phyloP scores from a whole-genome alignment of 2,329 filamentous ascomycete genomes.

The Arthrobotrys conoides region DNA sequence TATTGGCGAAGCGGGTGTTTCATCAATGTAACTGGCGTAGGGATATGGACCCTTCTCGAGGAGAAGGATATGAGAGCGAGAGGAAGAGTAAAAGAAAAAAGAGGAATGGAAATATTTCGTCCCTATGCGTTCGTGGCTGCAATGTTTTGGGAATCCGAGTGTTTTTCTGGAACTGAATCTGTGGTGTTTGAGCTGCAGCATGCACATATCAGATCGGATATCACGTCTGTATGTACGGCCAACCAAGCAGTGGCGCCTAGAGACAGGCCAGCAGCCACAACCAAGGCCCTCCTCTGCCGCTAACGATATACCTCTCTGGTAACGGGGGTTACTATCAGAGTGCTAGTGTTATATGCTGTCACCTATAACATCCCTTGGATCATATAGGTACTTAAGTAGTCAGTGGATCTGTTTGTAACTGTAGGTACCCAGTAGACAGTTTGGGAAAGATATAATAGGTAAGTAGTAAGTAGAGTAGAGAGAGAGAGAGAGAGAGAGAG shows the following conservation, averaged over 20 bases:
- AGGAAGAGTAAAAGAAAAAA: constrained; percentile 5
- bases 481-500: too few species aligned
- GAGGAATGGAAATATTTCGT: constrained; percentile 10
- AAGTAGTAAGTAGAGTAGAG: neutral
- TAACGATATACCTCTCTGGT: too few species aligned
- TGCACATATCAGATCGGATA: constrained; percentile 46
- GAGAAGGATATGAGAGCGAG: constrained; percentile 36
- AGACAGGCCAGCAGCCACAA: neutral
- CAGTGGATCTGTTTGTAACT: too few species aligned
- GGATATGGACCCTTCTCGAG: constrained; percentile 30
- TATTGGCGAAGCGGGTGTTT: constrained; percentile 35
- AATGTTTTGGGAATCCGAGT: constrained; percentile 38
- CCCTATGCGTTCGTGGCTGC: constrained; percentile 13
- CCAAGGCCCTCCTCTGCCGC: neutral
- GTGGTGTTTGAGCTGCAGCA: constrained; percentile 42
- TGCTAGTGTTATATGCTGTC: too few species aligned
- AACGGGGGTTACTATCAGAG: too few species aligned
- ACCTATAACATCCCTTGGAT: neutral
- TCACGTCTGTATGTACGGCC: neutral
- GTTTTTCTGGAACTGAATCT: constrained; percentile 39
- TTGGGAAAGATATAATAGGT: neutral
- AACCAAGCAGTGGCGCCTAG: neutral
- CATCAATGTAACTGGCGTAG: neutral
- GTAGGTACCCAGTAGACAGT: too few species aligned
- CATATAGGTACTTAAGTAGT: too few species aligned